Percentiles rank a stretch among this genome's conserved stretches.
Conservation (phyloP, 345 rosid genomes). For the Eutrema heterophyllum region DNA sequence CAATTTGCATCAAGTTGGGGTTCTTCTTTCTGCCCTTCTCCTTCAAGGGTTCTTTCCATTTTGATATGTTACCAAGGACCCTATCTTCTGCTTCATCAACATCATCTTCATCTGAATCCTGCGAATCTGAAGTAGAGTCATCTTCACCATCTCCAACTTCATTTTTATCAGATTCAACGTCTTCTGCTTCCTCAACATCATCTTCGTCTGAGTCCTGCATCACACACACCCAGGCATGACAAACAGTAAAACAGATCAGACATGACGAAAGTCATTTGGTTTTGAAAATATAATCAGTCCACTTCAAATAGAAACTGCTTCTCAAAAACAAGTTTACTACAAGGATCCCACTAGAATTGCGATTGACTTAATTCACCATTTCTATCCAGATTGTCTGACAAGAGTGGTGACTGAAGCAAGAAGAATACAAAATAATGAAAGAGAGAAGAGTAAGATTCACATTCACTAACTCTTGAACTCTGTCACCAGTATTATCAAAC, state of each 20-base stretch:
- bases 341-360: neutral
- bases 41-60: constrained; percentile 73
- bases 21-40: constrained; percentile 51
- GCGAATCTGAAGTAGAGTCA: neutral
- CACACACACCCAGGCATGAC: constrained; percentile 6
- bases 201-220: constrained; percentile 44
- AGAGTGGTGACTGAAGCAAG: neutral
- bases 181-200: constrained; percentile 14
- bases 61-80: constrained; percentile 65
- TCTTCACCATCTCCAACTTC: constrained; percentile 12
- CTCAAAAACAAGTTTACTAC: neutral
- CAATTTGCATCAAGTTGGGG: constrained; percentile 70
- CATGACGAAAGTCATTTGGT: neutral
- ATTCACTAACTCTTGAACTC: neutral
- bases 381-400: neutral
- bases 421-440: neutral
- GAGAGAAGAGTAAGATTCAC: neutral
- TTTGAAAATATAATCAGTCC: neutral
- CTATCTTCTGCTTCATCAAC: constrained; percentile 28
- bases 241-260: neutral
- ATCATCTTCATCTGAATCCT: constrained; percentile 8
- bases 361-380: neutral
- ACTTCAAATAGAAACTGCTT: constrained; percentile 1
- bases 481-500: neutral
- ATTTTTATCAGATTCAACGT: constrained; percentile 10